These are phyloP conservation scores for Neocallimastix lanati DNA, from an alignment of 192 early-diverging fungal genomes.

Conservation along the genomic window DNA sequence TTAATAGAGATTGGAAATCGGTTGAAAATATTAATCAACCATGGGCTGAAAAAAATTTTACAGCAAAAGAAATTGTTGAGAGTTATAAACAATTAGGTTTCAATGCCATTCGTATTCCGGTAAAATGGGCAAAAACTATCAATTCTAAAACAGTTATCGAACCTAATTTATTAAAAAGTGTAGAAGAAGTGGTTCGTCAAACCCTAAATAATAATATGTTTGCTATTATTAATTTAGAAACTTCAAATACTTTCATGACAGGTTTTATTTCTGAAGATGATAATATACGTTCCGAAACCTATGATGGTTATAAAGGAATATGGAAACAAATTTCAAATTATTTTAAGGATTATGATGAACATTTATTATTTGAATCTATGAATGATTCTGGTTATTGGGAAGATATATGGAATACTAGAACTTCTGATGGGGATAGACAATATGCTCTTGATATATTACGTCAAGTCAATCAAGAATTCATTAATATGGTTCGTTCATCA, in stretches of 20 bases:
- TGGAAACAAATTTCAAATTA: neutral
- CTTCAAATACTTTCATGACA: neutral
- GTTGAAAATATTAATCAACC: neutral
- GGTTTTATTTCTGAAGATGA: neutral
- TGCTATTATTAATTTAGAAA: neutral
- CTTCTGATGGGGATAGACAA: neutral
- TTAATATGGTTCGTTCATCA: neutral
- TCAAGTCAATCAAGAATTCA: neutral
- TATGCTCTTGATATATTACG: neutral
- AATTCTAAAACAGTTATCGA: neutral
- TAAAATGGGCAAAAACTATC: neutral
- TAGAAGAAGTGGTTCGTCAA: neutral
- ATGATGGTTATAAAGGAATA: neutral
- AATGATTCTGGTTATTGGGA: neutral
- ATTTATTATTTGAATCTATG: neutral
- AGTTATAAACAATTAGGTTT: neutral
- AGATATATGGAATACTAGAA: neutral
- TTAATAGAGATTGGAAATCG: too few relatives aligned
- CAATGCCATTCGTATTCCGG: neutral
- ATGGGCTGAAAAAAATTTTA: neutral
- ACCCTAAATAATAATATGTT: neutral
- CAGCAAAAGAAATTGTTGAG: neutral
- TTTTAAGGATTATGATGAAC: neutral
- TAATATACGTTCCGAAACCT: neutral
- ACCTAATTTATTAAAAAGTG: neutral